A percentile compares a stretch with the other conserved stretches of the same genome.
Conservation (phyloP, 257 asterid species). For the Thymus quinquecostatus region DNA sequence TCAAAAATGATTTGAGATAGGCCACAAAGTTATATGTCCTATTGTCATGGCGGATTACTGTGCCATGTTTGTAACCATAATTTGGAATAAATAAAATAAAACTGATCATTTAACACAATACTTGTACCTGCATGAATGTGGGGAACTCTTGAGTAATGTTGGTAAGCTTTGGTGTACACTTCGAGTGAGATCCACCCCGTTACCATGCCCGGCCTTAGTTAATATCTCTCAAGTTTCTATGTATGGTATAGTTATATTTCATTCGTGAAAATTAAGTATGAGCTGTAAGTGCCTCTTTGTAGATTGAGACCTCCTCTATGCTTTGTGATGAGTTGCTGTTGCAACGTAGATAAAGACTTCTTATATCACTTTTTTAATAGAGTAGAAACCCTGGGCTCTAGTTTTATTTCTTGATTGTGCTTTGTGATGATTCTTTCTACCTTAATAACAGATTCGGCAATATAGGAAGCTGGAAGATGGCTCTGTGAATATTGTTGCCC, state of each 20-base stretch:
- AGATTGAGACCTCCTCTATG: not conserved
- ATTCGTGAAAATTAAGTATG: conserved; percentile 14
- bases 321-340: conserved; percentile 14
- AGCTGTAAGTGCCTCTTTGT: conserved; percentile 12
- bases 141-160: not conserved
- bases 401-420: conserved; percentile 18
- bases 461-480: conserved; percentile 91
- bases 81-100: not conserved
- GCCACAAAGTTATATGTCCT: not conserved
- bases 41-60: not conserved
- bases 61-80: not conserved
- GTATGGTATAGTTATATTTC: not conserved
- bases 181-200: not conserved
- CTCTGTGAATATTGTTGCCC: conserved; percentile 83
- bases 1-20: not conserved
- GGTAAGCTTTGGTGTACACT: not conserved
- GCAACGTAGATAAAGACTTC: not conserved
- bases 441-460: conserved; percentile 76
- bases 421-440: conserved; percentile 9
- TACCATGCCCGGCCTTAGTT: conserved; percentile 5
- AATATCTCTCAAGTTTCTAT: conserved; percentile 1
- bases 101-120: not conserved
- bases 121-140: not conserved
- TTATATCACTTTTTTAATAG: conserved; percentile 3
- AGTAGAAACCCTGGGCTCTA: not conserved